These are phyloP conservation scores for Kluyveromyces aestuarii DNA, from an alignment of 805 yeast genomes.

Conservation along the genomic window DNA sequence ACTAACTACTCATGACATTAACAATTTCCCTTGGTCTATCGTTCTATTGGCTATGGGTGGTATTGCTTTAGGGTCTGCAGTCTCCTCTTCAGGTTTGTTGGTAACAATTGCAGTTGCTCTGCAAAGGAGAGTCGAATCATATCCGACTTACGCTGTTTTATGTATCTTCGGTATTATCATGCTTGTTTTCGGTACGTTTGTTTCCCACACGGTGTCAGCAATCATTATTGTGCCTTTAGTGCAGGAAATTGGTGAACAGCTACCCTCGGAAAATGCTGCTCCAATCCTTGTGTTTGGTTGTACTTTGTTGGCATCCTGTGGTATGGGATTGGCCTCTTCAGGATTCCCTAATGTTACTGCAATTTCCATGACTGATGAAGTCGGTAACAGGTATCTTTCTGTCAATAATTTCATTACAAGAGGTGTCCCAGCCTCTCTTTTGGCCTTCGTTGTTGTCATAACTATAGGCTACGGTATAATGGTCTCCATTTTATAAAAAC, in stretches of 20 bases:
- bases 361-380: slow-evolving; percentile 83
- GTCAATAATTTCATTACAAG: slow-evolving; percentile 77
- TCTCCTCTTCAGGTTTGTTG: slow-evolving; percentile 81
- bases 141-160: slow-evolving; percentile 57
- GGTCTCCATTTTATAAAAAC: slow-evolving; percentile 30
- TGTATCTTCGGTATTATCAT: slow-evolving; percentile 77
- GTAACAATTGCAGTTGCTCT: slow-evolving; percentile 66
- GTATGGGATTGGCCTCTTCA: slow-evolving; percentile 95
- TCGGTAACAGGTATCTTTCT: slow-evolving; percentile 80
- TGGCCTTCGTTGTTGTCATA: slow-evolving; percentile 63
- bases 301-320: slow-evolving; percentile 74
- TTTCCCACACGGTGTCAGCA: slow-evolving; percentile 95
- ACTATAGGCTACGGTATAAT: slow-evolving; percentile 77
- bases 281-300: slow-evolving; percentile 33
- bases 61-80: slow-evolving; percentile 87
- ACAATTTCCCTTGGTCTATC: slow-evolving; percentile 94
- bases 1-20: slow-evolving; percentile 75
- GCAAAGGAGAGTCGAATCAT: slow-evolving; percentile 55
- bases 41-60: slow-evolving; percentile 97
- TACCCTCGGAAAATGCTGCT: slow-evolving; percentile 65
- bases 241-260: slow-evolving; percentile 68
- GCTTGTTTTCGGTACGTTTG: slow-evolving; percentile 84
- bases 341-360: slow-evolving; percentile 99
- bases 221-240: slow-evolving; percentile 85
- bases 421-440: slow-evolving; percentile 81